Conservation (phyloP, 371 early-diverging fungal genomes). For the Mucor plumbeus region DNA sequence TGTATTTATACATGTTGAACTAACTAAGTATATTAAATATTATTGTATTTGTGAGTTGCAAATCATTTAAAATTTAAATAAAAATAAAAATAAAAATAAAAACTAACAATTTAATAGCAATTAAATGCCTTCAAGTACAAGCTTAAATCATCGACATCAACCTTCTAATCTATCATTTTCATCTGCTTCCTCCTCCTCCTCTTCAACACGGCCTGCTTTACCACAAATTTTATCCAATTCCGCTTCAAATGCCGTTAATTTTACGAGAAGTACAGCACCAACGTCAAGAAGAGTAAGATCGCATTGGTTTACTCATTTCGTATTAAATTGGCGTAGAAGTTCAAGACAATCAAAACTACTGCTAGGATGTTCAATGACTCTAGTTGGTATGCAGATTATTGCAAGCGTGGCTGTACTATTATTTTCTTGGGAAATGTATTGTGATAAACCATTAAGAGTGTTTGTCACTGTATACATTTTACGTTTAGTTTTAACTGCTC, state of each 20-base stretch:
- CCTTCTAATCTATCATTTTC: slow-evolving; percentile 45
- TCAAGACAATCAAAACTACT: slow-evolving; percentile 48
- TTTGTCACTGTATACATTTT: slow-evolving; percentile 52
- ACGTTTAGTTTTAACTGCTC: slow-evolving; percentile 45
- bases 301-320: slow-evolving; percentile 56
- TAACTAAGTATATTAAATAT: neutral
- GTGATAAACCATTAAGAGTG: slow-evolving; percentile 53
- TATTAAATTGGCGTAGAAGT: slow-evolving; percentile 51
- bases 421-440: slow-evolving; percentile 53
- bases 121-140: slow-evolving; percentile 35
- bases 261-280: slow-evolving; percentile 48
- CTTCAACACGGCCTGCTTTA: slow-evolving; percentile 51
- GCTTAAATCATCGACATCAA: slow-evolving; percentile 53
- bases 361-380: slow-evolving; percentile 43
- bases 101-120: neutral
- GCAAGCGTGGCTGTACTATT: slow-evolving; percentile 42
- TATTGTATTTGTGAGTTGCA: neutral
- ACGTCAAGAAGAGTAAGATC: slow-evolving; percentile 54
- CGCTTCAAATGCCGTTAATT: slow-evolving; percentile 52
- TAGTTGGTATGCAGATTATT: slow-evolving; percentile 43
- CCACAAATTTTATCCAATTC: slow-evolving; percentile 51
- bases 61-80: no score
- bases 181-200: slow-evolving; percentile 46
- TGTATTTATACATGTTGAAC: slow-evolving; percentile 3
- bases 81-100: no score